Evolutionary conservation across 331 rosid species (phyloP).

Genomic region (Quercus tomentella): DNA sequence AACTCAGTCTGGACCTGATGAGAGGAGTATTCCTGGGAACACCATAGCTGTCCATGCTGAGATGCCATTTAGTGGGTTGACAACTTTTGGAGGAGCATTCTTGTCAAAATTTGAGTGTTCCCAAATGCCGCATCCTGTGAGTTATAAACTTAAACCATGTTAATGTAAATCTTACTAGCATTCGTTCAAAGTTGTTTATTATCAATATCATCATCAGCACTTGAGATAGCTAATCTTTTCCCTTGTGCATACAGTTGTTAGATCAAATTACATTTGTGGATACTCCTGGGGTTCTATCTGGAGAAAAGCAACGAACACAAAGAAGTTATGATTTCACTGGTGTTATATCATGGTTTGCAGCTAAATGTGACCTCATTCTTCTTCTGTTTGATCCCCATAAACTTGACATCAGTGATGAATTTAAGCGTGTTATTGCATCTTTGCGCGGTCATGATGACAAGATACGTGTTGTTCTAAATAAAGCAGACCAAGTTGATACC

Average conservation of each 20-base stretch:
- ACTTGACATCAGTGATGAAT: constrained; percentile 91
- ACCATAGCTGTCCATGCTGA: constrained; percentile 92
- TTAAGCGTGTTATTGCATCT: constrained; percentile 80
- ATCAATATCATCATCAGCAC: not conserved
- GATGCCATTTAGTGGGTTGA: constrained; percentile 81
- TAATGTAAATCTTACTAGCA: not conserved
- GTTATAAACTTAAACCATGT: constrained; percentile 28
- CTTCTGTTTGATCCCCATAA: constrained; percentile 93
- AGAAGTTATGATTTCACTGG: constrained; percentile 93
- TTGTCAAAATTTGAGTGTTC: constrained; percentile 90
- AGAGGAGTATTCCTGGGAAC: constrained; percentile 97
- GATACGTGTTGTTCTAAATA: constrained; percentile 92
- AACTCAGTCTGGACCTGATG: constrained; percentile 87
- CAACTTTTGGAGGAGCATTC: constrained; percentile 88
- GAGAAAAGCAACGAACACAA: constrained; percentile 96
- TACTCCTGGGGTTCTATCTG: constrained; percentile 96
- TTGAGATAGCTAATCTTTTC: not conserved
- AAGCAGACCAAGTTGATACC: constrained; percentile 96
- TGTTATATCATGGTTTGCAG: constrained; percentile 95
- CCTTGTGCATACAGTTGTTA: constrained; percentile 45
- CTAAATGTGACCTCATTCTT: constrained; percentile 90
- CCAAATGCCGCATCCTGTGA: constrained; percentile 97
- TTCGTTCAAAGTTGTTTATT: not conserved
- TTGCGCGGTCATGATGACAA: constrained; percentile 88
- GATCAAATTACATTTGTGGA: constrained; percentile 87